phyloP scores from a whole-genome alignment of 73 alveolate genomes.

The Stentor coeruleus region DNA sequence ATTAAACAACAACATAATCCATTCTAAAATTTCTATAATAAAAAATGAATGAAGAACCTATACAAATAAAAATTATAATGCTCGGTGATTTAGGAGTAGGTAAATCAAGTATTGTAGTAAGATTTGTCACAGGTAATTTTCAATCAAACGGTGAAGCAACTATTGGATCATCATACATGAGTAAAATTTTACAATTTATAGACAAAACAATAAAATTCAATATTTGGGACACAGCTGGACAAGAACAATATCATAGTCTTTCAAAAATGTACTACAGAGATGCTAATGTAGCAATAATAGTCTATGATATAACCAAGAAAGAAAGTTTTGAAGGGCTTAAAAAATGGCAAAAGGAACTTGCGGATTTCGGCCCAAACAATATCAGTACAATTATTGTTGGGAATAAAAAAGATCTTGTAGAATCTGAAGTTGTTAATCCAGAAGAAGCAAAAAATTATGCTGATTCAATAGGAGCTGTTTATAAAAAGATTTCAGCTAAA shows the following conservation, averaged over 20 bases:
- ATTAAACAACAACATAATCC: too few species aligned
- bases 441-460: slow-evolving; percentile 56
- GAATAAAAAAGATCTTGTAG: slow-evolving; percentile 58
- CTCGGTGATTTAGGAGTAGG: slow-evolving; percentile 93
- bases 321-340: slow-evolving; percentile 42
- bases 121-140: slow-evolving; percentile 54
- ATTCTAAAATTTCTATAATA: neutral
- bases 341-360: slow-evolving; percentile 52
- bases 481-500: slow-evolving; percentile 64
- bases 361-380: slow-evolving; percentile 53
- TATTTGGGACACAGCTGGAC: slow-evolving; percentile 34
- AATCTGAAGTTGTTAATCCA: slow-evolving; percentile 36
- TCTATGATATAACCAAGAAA: slow-evolving; percentile 57
- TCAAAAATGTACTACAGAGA: neutral
- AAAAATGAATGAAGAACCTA: slow-evolving; percentile 29
- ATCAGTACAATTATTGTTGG: slow-evolving; percentile 58
- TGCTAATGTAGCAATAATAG: slow-evolving; percentile 56
- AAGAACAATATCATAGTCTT: neutral
- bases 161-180: slow-evolving; percentile 69
- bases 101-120: slow-evolving; percentile 66
- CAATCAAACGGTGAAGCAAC: slow-evolving; percentile 60
- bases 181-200: slow-evolving; percentile 58
- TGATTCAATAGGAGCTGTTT: slow-evolving; percentile 38
- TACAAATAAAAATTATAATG: slow-evolving; percentile 60
- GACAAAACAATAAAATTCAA: slow-evolving; percentile 57